Evolutionary conservation across 2,329 filamentous ascomycete genomes (phyloP), one percentile per base, ranked within the genome.

Genomic region (Aspergillus vadensis): DNA sequence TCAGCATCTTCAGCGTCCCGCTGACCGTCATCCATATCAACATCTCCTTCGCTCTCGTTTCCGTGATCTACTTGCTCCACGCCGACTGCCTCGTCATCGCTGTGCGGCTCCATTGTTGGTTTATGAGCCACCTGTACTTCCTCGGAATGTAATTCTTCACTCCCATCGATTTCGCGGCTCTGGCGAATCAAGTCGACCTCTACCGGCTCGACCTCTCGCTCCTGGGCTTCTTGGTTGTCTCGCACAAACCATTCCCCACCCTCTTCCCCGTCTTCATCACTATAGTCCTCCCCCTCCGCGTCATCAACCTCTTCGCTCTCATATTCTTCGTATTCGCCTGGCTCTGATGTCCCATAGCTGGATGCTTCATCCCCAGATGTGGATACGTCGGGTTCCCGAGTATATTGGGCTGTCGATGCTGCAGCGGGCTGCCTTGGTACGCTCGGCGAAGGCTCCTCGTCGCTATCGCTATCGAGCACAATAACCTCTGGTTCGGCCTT

Each of bases 401-500:
- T 7, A 23, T 15, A 21, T 10, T 10, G 15, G 19, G 9, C 36
- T 38, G 4, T 9, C 2, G 23, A 7, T 43, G 21, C 36, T 12
- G 39, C 15, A 12, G 36, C 17, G 10, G 49, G n/a, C 14, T 47
- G 50, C 25, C 23, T 17, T 19, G 52, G 62, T 25, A 41, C 21
- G 43, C 30, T 43, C 48, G 59, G 15, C 10, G 59, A 53, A 47
- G 65, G 64, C 54, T 78, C 77, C 54, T 77, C 74, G 30, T 78
- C 76, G 57, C 76, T 79, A 58, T 79, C 77, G 59, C 76, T 79
- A 58, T 79, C 77, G 14, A 79, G 48, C 25, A 79, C 73, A 54
- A 79, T 79, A 39, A 79, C 61, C 62, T 79, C 77, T 15, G 69
- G 69, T 15, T 70, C 65, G 1, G 61, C 57, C 5, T 50, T 65